Conservation (phyloP, 257 asterid genomes). For the Fraxinus pennsylvanica region DNA sequence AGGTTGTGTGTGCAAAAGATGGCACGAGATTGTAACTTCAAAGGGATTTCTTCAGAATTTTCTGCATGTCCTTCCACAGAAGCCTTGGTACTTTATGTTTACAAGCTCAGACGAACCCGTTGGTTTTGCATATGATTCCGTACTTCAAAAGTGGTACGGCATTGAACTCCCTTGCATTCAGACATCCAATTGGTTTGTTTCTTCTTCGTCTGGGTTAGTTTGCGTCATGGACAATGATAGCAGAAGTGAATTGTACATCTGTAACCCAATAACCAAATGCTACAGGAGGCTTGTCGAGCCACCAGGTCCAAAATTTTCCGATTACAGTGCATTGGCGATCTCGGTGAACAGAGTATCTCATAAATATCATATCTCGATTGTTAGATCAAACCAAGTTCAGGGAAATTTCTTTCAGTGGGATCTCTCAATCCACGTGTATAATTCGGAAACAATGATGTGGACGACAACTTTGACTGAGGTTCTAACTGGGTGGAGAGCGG, state of each 20-base stretch:
- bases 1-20: conserved; percentile 77
- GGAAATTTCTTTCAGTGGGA: conserved; percentile 84
- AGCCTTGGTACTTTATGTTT: conserved; percentile 99
- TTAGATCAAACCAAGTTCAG: conserved; percentile 81
- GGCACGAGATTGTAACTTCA: conserved; percentile 76
- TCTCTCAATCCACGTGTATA: conserved; percentile 68
- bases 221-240: conserved; percentile 88
- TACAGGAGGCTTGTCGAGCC: conserved; percentile 54
- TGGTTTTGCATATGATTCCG: conserved; percentile 82
- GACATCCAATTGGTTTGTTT: conserved; percentile 71
- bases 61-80: conserved; percentile 51
- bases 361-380: conserved; percentile 54
- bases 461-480: conserved; percentile 55
- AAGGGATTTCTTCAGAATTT: conserved; percentile 65
- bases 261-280: conserved; percentile 77
- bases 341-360: conserved; percentile 44
- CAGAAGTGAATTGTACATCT: conserved; percentile 60
- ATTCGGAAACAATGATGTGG: conserved; percentile 68
- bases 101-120: conserved; percentile 82
- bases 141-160: conserved; percentile 72
- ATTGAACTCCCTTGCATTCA: conserved; percentile 77
- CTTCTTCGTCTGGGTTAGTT: conserved; percentile 83
- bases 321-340: conserved; percentile 76
- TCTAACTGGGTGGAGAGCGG: conserved; percentile 85
- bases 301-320: conserved; percentile 66